phyloP scores from a whole-genome alignment of 768 basidiomycete genomes.

The Tylopilus subfusipes region DNA sequence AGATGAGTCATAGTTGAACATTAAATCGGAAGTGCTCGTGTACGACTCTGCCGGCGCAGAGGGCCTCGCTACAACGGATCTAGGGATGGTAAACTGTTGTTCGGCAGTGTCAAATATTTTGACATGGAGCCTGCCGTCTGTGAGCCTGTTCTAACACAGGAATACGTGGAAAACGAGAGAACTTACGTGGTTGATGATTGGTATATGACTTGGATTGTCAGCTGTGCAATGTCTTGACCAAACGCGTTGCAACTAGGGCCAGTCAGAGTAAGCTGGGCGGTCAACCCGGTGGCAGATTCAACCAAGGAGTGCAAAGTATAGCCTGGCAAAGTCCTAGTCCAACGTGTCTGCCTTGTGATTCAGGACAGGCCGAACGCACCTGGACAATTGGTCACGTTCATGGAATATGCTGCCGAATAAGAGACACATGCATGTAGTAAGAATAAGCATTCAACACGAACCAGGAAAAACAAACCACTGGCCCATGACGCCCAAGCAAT shows the following conservation, averaged over 20 bases:
- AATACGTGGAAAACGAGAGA: neutral
- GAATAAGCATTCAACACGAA: neutral
- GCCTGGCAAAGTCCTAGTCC: constrained; percentile 34
- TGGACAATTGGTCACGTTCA: constrained; percentile 30
- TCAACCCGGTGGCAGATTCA: constrained; percentile 45
- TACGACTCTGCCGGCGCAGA: constrained; percentile 31
- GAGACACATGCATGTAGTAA: neutral
- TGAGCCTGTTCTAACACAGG: neutral
- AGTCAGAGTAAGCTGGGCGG: constrained; percentile 49
- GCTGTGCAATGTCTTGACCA: constrained; percentile 50
- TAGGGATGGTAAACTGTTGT: constrained; percentile 62
- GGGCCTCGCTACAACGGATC: constrained; percentile 46
- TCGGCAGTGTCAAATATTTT: constrained; percentile 58
- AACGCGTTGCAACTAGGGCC: constrained; percentile 62
- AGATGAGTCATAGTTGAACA: constrained; percentile 58
- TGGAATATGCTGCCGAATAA: constrained; percentile 11
- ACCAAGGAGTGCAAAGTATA: constrained; percentile 46
- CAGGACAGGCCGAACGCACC: constrained; percentile 8
- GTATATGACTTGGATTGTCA: constrained; percentile 62
- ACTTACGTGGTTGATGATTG: constrained; percentile 48
- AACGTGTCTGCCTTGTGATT: neutral
- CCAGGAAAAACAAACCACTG: neutral
- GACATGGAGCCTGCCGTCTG: constrained; percentile 52
- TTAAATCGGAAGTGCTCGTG: constrained; percentile 49
- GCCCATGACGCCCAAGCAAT: neutral